Percentiles rank a stretch among this genome's conserved stretches.
These are phyloP conservation scores for Inonotus obliquus DNA, from an alignment of 1,284 basidiomycete species.

Conservation along the genomic window DNA sequence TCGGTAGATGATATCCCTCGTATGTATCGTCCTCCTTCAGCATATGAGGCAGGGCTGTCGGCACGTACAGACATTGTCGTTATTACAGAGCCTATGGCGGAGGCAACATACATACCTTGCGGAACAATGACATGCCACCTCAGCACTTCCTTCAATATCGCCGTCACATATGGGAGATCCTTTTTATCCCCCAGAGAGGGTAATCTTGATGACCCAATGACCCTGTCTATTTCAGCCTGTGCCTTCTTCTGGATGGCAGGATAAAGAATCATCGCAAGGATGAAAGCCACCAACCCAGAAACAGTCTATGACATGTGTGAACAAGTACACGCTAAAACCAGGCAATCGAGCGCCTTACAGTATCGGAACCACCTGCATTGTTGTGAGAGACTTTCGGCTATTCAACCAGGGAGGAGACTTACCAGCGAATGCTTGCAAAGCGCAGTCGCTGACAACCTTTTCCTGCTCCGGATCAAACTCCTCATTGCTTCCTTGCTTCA, in stretches of 20 bases:
- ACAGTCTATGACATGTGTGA: slow-evolving; percentile 34
- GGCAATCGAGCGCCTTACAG: neutral
- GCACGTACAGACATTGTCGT: neutral
- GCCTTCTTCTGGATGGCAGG: slow-evolving; percentile 49
- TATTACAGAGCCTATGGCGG: neutral
- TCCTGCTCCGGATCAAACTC: neutral
- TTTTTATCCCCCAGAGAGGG: slow-evolving; percentile 57
- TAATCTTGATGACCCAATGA: slow-evolving; percentile 56
- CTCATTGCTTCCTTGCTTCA: neutral
- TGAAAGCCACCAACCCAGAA: slow-evolving; percentile 45
- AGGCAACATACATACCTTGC: neutral
- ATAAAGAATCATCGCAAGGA: slow-evolving; percentile 49
- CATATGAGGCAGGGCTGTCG: slow-evolving; percentile 7
- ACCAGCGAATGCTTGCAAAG: neutral
- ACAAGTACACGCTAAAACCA: neutral
- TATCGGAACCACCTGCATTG: slow-evolving; percentile 12
- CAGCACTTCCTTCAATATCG: slow-evolving; percentile 56
- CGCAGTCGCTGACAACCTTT: neutral
- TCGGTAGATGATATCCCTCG: slow-evolving; percentile 3
- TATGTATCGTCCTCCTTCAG: slow-evolving; percentile 10
- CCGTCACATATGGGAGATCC: slow-evolving; percentile 57
- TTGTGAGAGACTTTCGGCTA: too few species aligned
- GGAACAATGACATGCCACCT: slow-evolving; percentile 48
- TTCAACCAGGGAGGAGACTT: neutral
- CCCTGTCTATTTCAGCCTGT: slow-evolving; percentile 56